phyloP scores from a whole-genome alignment of 108 stramenopile genomes.

The Mediolabrus comicus region DNA sequence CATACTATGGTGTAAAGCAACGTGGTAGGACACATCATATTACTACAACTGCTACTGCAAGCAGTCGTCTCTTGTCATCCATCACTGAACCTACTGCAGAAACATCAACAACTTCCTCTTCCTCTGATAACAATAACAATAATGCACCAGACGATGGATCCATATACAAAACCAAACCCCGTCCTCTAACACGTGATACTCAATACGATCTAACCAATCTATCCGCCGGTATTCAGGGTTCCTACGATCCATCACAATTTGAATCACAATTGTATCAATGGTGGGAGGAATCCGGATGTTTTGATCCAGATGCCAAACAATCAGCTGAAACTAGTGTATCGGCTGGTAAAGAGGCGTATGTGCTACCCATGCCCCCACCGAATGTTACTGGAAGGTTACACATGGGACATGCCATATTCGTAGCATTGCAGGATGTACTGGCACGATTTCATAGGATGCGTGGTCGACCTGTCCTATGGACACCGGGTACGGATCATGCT shows the following conservation, averaged over 20 bases:
- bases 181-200: not conserved
- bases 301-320: conserved; percentile 79
- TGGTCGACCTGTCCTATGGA: conserved; percentile 94
- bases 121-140: no score
- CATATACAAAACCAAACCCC: conserved; percentile 6
- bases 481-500: conserved; percentile 98
- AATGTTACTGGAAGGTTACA: conserved; percentile 99
- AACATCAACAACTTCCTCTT: not conserved
- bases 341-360: conserved; percentile 60
- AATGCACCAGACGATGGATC: not conserved
- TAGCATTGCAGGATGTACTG: conserved; percentile 97
- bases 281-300: conserved; percentile 86
- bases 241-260: conserved; percentile 74
- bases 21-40: not conserved
- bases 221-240: conserved; percentile 2
- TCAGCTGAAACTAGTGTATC: not conserved
- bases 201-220: conserved; percentile 16
- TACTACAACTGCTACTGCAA: not conserved
- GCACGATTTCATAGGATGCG: conserved; percentile 97
- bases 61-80: not conserved
- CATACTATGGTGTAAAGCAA: not conserved
- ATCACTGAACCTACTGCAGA: not conserved
- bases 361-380: conserved; percentile 96
- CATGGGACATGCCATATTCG: conserved; percentile 99
- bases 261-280: conserved; percentile 75